These are phyloP conservation scores for Arachis monticola DNA, from an alignment of 331 rosid genomes.

Conservation along the genomic window DNA sequence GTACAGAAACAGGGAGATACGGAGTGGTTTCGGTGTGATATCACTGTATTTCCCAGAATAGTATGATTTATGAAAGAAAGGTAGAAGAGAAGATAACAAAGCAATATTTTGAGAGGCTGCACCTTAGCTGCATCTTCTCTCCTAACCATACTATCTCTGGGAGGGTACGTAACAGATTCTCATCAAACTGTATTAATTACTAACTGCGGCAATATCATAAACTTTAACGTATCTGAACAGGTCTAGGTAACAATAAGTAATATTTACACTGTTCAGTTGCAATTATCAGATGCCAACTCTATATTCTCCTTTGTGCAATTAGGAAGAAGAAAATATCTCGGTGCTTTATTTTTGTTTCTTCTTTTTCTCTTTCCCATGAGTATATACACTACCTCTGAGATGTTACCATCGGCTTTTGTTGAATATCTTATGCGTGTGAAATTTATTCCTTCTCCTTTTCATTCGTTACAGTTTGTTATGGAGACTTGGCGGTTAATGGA, in stretches of 20 bases:
- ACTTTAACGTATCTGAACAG: not conserved
- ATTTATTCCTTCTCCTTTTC: slow-evolving; percentile 25
- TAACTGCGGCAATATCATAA: slow-evolving; percentile 13
- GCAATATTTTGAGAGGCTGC: too few relatives aligned
- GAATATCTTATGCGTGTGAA: slow-evolving; percentile 18
- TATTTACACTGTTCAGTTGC: slow-evolving; percentile 15
- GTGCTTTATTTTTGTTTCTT: too few relatives aligned
- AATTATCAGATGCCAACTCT: not conserved
- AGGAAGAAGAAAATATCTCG: slow-evolving; percentile 16
- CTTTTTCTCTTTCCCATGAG: slow-evolving; percentile 9
- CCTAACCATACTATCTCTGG: too few relatives aligned
- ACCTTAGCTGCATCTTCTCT: too few relatives aligned
- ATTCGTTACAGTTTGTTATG: slow-evolving; percentile 73
- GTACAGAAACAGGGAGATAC: too few relatives aligned
- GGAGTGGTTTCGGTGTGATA: too few relatives aligned
- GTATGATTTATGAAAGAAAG: too few relatives aligned
- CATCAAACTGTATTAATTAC: slow-evolving; percentile 17
- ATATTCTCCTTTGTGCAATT: slow-evolving; percentile 17
- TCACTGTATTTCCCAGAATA: too few relatives aligned
- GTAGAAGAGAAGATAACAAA: too few relatives aligned
- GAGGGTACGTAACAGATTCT: not conserved
- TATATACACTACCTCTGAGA: slow-evolving; percentile 26
- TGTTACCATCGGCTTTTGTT: slow-evolving; percentile 20
- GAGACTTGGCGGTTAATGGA: slow-evolving; percentile 83
- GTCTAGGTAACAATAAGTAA: slow-evolving; percentile 14